Base-by-base conservation (phyloP, 2,329 filamentous ascomycete genomes). In the Lachnellula arida region DNA sequence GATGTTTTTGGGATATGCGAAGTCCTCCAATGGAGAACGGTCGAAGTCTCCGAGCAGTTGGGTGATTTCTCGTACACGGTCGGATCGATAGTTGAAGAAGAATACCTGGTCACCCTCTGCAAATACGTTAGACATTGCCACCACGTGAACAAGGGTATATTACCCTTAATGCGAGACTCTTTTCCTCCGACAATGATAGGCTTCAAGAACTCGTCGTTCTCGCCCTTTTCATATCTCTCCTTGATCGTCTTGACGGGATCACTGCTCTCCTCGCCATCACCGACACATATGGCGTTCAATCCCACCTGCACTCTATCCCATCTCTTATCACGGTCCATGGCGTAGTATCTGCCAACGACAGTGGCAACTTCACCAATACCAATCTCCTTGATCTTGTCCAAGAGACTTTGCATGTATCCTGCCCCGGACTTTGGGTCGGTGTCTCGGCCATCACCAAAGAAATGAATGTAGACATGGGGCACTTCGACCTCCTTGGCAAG, bases 41-140 rank as follows among this genome's bases (percentile, higher is more conserved):
- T 99, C 94, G 70, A 93, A 86, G 72, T 89, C 89, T 66, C 94
- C 94, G 54, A 99, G 79, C 46, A 99, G 82, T 77, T 97, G 94
- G 49, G 91, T 96, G 72, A 99, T 88, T 75, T 99, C 94, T 67
- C 94, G 89, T 52, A 93, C 93, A 73, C 94, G 92, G 73, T 99
- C 94, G 56, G 94, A 97, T 70, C 94, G 91, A 82, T 99, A 99
- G 85, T 99, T 99, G 89, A 99, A 99, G 85, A 97, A 97, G 84
- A 97, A 97, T 68, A 97, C 82, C 53, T 91, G 93, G 71, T 99
- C 94, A 64, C 88, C 81, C 70, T 97, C 91, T 91, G 62, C 23
- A 37, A 53, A 48, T 28, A 4, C 59, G 63, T 58, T 58, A 65
- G 60, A 52, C 46, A 15, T 7, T 1, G 9, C 28, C 28, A 32